Conservation (phyloP, 2,329 filamentous ascomycete species). For the Aspergillus ruber region DNA sequence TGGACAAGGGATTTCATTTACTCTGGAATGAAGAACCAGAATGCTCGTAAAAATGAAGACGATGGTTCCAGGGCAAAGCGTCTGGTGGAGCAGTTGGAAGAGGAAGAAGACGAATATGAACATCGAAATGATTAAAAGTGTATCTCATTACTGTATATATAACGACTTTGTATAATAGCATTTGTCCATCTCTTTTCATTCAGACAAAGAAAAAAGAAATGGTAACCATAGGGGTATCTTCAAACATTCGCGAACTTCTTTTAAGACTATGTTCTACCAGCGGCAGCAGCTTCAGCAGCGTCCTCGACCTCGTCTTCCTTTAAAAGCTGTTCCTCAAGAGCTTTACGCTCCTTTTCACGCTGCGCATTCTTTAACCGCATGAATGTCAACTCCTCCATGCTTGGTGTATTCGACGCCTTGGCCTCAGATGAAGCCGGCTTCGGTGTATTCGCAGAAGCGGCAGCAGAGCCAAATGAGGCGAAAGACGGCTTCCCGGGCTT, state of each 20-base stretch:
- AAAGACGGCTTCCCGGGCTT: constrained; percentile 36
- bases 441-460: constrained; percentile 20
- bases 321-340: constrained; percentile 48
- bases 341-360: constrained; percentile 46
- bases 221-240: constrained; percentile 17
- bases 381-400: constrained; percentile 46
- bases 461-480: constrained; percentile 34
- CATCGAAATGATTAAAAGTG: constrained; percentile 18
- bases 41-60: constrained; percentile 13
- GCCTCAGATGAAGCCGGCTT: constrained; percentile 20
- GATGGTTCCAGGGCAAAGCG: constrained; percentile 27
- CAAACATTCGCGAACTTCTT: constrained; percentile 1
- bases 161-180: constrained; percentile 15
- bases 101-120: constrained; percentile 23
- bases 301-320: constrained; percentile 43
- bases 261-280: constrained; percentile 8
- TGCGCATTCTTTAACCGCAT: constrained; percentile 54
- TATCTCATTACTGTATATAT: constrained; percentile 16
- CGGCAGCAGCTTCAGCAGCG: constrained; percentile 23
- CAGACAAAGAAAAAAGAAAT: neutral
- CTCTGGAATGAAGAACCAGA: constrained; percentile 29
- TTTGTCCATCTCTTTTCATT: neutral
- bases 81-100: constrained; percentile 32
- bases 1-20: constrained; percentile 55
- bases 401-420: constrained; percentile 28